Percentiles rank a stretch among this genome's conserved stretches.
Conservation (phyloP, 352 stramenopile genomes). For the Pythium guiyangense region DNA sequence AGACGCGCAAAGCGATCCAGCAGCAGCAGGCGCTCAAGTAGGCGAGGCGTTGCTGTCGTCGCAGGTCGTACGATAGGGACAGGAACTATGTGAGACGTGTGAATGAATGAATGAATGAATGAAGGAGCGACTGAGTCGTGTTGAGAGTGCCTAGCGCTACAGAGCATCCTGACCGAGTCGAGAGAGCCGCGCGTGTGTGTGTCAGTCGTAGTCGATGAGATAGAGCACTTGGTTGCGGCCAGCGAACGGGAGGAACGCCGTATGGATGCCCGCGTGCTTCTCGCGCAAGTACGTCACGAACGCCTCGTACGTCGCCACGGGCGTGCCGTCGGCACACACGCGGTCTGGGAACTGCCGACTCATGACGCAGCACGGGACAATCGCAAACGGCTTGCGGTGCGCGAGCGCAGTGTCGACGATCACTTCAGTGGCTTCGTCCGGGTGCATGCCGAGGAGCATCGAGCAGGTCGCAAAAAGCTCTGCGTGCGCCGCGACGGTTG, state of each 20-base stretch:
- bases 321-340: constrained; percentile 42
- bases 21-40: constrained; percentile 9
- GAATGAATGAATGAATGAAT: too few relatives aligned
- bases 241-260: constrained; percentile 67
- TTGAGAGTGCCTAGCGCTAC: neutral
- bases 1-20: constrained; percentile 36
- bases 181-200: neutral
- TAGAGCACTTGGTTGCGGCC: constrained; percentile 86
- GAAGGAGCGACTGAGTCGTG: neutral
- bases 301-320: constrained; percentile 75
- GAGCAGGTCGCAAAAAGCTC: constrained; percentile 77
- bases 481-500: constrained; percentile 37
- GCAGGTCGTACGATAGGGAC: constrained; percentile 1
- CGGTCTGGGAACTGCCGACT: constrained; percentile 88
- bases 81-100: neutral
- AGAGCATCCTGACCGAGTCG: too few relatives aligned
- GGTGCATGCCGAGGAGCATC: constrained; percentile 92
- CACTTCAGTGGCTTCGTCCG: constrained; percentile 94
- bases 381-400: constrained; percentile 90
- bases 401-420: constrained; percentile 91
- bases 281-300: constrained; percentile 80
- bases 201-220: constrained; percentile 48
- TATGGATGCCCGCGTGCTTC: constrained; percentile 67
- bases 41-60: neutral
- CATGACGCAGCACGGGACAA: constrained; percentile 97